Evolutionary conservation across 2,329 filamentous ascomycete genomes (phyloP), one percentile per base, ranked within the genome.

Genomic region (Fusarium paranaense): DNA sequence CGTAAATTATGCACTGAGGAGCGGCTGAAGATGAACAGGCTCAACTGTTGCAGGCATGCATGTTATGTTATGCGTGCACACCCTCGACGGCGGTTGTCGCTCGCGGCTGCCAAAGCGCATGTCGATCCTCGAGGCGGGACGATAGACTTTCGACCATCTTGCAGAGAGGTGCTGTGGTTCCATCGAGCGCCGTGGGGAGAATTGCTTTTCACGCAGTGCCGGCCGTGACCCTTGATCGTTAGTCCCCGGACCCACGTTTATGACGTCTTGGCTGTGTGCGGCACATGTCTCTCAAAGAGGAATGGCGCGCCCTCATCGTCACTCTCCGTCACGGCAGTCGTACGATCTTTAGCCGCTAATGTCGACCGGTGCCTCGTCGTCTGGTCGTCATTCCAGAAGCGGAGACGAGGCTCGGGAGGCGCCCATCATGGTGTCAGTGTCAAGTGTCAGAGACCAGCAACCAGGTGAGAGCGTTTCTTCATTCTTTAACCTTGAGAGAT

Each of bases 131-230:
- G 58, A 66, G 59, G 62, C 72, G 66, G 72, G 71, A 71, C 72
- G 74, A 76, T 75, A 76, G 70, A 76, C 68, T 78, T 77, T 74
- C 62, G 45, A 56, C 66, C 63, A 72, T 73, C 66, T 62, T 47
- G 45, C 74, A 74, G 73, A 74, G 73, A 70, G 69, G 63, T 74
- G 52, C 45, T 45, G 61, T 64, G 59, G 61, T 56, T 50, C 62
- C 67, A 73, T 71, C 38, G 61, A 66, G 52, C 61, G 58, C 58
- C 64, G 70, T 71, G 67, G 73, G 69, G 75, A 69, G 62, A 71
- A 76, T 78, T 78, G 77, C 77, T 78, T 78, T 77, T 78, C 74
- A 45, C 68, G 63, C 77, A 78, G 70, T 78, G 75, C 76, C 77
- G 75, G 66, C 70, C 69, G 70, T 67, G 67, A 67, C 67, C 69